Evolutionary conservation across 1,284 basidiomycete genomes (phyloP).

Genomic region (Trichosporon faecale): DNA sequence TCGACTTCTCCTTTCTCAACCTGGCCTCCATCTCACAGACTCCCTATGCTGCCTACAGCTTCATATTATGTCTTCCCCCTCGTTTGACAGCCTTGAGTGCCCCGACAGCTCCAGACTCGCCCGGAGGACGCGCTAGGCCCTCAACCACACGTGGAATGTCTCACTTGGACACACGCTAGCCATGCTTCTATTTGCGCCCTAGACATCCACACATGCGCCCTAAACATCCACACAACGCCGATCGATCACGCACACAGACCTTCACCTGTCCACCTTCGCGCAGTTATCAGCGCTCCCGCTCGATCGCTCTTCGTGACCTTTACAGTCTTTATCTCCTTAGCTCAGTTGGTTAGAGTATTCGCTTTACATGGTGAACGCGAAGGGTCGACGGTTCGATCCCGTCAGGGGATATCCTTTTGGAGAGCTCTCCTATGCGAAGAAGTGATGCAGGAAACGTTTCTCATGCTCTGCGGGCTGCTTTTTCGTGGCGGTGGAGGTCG

Average conservation of each 20-base stretch:
- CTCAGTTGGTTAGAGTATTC: constrained; percentile 4
- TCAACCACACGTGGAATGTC: background rate
- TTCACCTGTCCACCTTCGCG: background rate
- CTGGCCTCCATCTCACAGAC: too few relatives aligned
- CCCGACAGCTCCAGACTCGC: background rate
- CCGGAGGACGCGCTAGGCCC: background rate
- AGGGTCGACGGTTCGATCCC: constrained; percentile 8
- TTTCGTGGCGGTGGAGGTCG: background rate
- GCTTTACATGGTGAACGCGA: background rate
- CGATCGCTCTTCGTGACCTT: background rate
- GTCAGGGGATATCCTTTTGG: constrained; percentile 6
- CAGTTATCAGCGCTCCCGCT: background rate
- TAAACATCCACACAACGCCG: background rate
- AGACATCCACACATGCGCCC: background rate
- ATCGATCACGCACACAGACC: background rate
- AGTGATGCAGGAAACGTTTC: background rate
- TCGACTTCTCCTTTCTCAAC: too few relatives aligned
- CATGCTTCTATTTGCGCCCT: background rate
- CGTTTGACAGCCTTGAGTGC: too few relatives aligned
- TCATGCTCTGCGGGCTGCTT: background rate
- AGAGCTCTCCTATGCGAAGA: background rate
- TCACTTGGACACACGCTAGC: background rate
- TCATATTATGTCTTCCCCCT: too few relatives aligned
- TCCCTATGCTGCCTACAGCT: too few relatives aligned
- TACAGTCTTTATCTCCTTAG: constrained; percentile 4